phyloP scores from a whole-genome alignment of 345 rosid species.

The Dipteronia sinensis region DNA sequence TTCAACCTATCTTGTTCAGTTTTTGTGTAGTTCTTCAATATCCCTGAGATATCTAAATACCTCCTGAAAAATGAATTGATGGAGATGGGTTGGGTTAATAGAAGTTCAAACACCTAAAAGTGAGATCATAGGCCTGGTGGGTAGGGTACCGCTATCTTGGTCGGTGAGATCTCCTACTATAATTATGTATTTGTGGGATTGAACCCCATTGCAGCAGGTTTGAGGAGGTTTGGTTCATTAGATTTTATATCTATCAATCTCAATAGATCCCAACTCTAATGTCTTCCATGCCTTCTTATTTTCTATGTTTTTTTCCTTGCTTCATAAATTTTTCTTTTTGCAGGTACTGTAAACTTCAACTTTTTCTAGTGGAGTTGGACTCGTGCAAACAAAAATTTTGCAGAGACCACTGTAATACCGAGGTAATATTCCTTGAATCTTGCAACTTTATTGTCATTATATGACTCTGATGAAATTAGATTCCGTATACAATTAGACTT shows the following conservation, averaged over 20 bases:
- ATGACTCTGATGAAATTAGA: conserved; percentile 11
- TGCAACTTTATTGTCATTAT: conserved; percentile 11
- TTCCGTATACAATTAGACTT: conserved; percentile 11
- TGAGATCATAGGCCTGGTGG: not conserved
- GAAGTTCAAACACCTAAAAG: not conserved
- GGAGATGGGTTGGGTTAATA: not conserved
- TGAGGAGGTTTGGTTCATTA: too few species aligned
- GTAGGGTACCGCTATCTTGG: too few species aligned
- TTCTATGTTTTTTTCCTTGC: too few species aligned
- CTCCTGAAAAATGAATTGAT: not conserved
- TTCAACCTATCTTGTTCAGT: too few species aligned
- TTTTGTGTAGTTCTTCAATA: too few species aligned
- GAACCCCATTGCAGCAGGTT: too few species aligned
- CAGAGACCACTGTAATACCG: not conserved
- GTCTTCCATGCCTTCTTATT: not conserved
- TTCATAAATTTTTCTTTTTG: too few species aligned
- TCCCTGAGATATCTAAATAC: not conserved
- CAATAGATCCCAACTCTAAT: too few species aligned
- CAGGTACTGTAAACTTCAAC: not conserved
- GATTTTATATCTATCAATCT: too few species aligned
- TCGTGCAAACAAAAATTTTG: too few species aligned
- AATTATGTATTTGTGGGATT: too few species aligned
- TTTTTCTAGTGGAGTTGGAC: conserved; percentile 21
- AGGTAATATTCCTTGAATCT: conserved; percentile 24
- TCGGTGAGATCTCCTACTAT: too few species aligned